A percentile compares a stretch with the other conserved stretches of the same genome.
These are phyloP conservation scores for Pythium plurisporium DNA, from an alignment of 352 stramenopile species.

Conservation along the genomic window DNA sequence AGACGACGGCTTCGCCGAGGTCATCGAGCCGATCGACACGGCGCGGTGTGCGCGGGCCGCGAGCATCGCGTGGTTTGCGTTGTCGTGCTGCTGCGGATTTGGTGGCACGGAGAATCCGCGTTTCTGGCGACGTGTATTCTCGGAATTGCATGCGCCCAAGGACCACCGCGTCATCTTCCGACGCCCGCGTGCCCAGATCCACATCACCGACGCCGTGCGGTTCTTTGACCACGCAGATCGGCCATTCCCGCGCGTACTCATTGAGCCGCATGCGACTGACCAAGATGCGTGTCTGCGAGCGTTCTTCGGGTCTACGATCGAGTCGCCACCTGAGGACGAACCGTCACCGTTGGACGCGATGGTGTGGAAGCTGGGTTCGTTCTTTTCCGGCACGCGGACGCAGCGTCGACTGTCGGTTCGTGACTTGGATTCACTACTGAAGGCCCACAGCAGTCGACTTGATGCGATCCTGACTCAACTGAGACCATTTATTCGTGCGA, in stretches of 20 bases:
- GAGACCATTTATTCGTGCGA: background rate
- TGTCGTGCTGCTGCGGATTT: background rate
- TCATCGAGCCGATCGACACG: background rate
- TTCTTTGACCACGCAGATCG: background rate
- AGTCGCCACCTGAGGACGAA: background rate
- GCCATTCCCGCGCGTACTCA: background rate
- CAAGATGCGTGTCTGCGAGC: background rate
- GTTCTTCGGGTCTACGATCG: background rate
- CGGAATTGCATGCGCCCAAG: background rate
- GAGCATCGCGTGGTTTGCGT: slow-evolving; percentile 7
- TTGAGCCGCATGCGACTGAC: background rate
- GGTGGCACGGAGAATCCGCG: background rate
- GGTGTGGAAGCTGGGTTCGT: background rate
- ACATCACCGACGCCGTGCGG: background rate
- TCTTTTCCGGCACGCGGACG: background rate
- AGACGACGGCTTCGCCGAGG: background rate
- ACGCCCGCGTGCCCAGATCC: background rate
- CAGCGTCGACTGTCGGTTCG: background rate
- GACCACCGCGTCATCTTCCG: background rate
- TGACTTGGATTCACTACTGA: background rate
- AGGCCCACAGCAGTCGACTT: background rate
- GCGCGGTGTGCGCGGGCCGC: background rate
- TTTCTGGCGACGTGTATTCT: slow-evolving; percentile 14
- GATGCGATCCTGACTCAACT: background rate
- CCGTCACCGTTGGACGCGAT: background rate